Evolutionary conservation across 495 filamentous ascomycete genomes (phyloP).

Genomic region (Podospora anserina): DNA sequence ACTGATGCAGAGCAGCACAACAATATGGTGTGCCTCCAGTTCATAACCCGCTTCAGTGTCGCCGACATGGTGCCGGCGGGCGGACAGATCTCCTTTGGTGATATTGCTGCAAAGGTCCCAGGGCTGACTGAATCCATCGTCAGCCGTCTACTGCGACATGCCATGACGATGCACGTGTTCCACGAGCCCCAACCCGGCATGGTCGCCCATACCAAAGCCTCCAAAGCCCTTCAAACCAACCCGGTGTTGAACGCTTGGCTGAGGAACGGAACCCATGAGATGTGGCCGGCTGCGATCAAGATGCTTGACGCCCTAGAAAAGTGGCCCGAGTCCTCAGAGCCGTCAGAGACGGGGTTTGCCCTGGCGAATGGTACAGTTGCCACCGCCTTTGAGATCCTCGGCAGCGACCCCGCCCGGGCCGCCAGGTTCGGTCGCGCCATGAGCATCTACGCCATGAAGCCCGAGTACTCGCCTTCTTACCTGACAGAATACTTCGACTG

Average conservation of each 20-base stretch:
- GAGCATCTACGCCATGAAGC: neutral
- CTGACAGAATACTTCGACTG: neutral
- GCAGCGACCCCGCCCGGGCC: neutral
- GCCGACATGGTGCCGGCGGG: neutral
- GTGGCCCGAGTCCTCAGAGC: neutral
- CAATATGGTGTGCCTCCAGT: neutral
- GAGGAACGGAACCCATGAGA: neutral
- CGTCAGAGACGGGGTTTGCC: neutral
- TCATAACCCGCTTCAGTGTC: neutral
- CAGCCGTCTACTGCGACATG: neutral
- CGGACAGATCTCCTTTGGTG: neutral
- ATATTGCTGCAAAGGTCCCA: neutral
- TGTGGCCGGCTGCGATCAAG: neutral
- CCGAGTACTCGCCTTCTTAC: neutral
- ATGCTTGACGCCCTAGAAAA: neutral
- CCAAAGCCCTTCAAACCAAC: neutral
- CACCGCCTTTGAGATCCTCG: neutral
- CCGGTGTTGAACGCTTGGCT: neutral
- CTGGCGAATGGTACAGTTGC: neutral
- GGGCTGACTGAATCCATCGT: neutral
- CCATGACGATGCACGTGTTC: neutral
- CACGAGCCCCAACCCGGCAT: neutral
- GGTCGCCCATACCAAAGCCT: neutral
- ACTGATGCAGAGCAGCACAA: conserved; percentile 8
- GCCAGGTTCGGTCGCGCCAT: neutral